These are phyloP conservation scores for Leccinum truebloodii DNA, from an alignment of 768 basidiomycete genomes.

Conservation along the genomic window DNA sequence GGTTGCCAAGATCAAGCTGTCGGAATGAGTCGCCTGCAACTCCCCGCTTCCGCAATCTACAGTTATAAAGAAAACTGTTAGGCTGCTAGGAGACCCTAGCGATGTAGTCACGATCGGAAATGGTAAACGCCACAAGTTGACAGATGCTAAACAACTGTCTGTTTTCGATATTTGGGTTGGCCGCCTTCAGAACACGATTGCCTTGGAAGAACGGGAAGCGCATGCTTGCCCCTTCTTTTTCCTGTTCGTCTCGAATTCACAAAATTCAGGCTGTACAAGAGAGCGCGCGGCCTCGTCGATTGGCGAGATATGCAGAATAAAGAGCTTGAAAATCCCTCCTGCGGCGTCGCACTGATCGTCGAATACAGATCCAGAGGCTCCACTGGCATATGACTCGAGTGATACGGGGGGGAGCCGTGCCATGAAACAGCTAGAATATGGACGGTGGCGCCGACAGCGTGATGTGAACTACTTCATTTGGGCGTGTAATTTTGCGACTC, in stretches of 20 bases:
- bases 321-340: background rate
- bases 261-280: background rate
- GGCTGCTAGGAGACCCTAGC: background rate
- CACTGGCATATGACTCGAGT: background rate
- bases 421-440: background rate
- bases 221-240: background rate
- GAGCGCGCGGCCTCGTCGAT: background rate
- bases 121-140: slow-evolving; percentile 6
- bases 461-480: background rate
- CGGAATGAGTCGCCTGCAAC: background rate
- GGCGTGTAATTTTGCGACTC: background rate
- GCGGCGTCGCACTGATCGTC: slow-evolving; percentile 12
- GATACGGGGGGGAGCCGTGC: background rate
- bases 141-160: background rate
- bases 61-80: background rate
- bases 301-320: slow-evolving; percentile 5
- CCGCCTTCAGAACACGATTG: background rate
- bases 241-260: background rate
- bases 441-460: background rate
- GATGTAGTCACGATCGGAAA: background rate
- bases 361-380: background rate
- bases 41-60: background rate
- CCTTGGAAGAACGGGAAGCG: background rate
- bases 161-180: background rate
- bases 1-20: background rate